A percentile compares a stretch with the other conserved stretches of the same genome.
Conservation (phyloP, 306 rosid genomes). For the Trifolium fragiferum region DNA sequence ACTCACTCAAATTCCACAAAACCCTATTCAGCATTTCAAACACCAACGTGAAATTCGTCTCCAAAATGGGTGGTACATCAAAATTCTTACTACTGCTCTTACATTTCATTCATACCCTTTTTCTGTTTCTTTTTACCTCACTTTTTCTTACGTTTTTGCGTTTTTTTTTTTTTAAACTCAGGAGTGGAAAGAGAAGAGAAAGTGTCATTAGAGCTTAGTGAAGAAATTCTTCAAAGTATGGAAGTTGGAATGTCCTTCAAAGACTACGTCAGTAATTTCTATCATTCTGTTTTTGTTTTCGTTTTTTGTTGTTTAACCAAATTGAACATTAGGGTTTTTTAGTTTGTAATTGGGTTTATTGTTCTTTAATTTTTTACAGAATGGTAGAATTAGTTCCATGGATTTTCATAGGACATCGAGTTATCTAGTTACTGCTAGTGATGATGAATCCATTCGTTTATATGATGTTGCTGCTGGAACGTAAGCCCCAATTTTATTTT, state of each 20-base stretch:
- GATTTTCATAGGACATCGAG: constrained; percentile 86
- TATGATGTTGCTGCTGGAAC: constrained; percentile 84
- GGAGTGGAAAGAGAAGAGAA: constrained; percentile 90
- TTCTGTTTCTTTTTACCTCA: neutral
- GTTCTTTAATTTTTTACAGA: constrained; percentile 48
- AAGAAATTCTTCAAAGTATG: constrained; percentile 96
- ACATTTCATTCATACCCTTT: neutral
- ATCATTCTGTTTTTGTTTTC: neutral
- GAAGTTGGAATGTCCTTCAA: constrained; percentile 96
- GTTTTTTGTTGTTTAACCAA: neutral
- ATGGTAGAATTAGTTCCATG: constrained; percentile 84
- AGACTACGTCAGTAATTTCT: constrained; percentile 67
- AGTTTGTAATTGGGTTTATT: neutral
- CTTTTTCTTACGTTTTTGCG: neutral
- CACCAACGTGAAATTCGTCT: neutral
- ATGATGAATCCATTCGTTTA: constrained; percentile 90
- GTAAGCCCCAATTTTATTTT: constrained; percentile 51
- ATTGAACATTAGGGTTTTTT: neutral
- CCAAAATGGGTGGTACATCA: constrained; percentile 64
- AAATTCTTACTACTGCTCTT: neutral
- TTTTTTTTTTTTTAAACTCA: constrained; percentile 29
- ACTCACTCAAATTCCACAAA: constrained; percentile 9
- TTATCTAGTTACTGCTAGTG: constrained; percentile 95
- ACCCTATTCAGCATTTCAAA: neutral
- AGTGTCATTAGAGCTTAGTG: constrained; percentile 87